Evolutionary conservation across 345 rosid genomes (phyloP), one percentile per base, ranked within the genome.

Genomic region (Sonneratia alba): DNA sequence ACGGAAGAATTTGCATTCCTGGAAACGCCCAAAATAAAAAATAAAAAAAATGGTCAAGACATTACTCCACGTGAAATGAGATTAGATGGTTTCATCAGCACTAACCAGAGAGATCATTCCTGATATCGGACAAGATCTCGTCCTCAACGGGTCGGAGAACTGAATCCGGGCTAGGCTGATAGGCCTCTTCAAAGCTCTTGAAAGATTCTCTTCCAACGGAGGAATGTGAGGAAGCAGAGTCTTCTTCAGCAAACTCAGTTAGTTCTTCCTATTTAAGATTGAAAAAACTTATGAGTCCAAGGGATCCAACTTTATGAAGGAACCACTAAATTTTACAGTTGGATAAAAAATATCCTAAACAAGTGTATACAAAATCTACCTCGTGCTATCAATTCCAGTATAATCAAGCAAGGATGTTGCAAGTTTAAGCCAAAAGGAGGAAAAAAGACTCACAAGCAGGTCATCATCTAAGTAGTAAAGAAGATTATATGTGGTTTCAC

Each of bases 91-190:
- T 49, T n/a, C 53, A 53, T 3, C 7, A n/a, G 53, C 15, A 77
- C 84, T 79, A 57, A 91, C 96, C 86, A 61, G 72, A 74, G 74
- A 82, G 71, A 75, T 73, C 71, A 36, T 76, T 38, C 47, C 71
- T 67, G 42, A 76, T 79, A 62, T 68, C 62, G 59, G 47, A 72
- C 76, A 78, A 69, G 81, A 80, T 56, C 81, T 83, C 70, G 72
- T 62, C 71, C 73, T 77, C 1, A 57, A 74, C 56, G 74, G 88
- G 79, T 74, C 83, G 90, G 72, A 94, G 81, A 70, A 94, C 96
- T 63, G 98, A 91, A 82, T 84, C 87, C 45, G 98, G 97, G 75
- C 96, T 94, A 49, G 82, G 87, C 73, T 89, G 97, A 82, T 78
- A 78, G 73, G 75, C 72, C 70, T 87, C 91, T 71, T 86, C 91